These are phyloP conservation scores for Pythium monospermum DNA, from an alignment of 352 stramenopile species.

Conservation along the genomic window DNA sequence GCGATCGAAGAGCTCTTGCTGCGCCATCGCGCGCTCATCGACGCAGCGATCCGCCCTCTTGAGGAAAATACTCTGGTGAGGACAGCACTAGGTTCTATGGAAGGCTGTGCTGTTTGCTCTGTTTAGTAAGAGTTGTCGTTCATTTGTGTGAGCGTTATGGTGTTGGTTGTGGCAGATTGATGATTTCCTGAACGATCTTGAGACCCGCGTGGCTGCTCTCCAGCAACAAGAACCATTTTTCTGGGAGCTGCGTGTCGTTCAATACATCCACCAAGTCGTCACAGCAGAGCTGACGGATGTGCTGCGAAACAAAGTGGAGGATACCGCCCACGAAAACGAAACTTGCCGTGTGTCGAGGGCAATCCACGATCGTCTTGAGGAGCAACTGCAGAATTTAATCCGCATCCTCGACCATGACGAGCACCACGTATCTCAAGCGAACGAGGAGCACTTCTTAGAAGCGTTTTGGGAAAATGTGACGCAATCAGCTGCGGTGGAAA, in stretches of 20 bases:
- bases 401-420: not conserved
- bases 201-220: slow-evolving; percentile 25
- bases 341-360: not conserved
- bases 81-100: not conserved
- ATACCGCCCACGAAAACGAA: not conserved
- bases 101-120: too few relatives aligned
- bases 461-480: slow-evolving; percentile 5
- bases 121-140: not conserved
- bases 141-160: not conserved
- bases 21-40: slow-evolving; percentile 31
- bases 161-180: slow-evolving; percentile 11
- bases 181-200: slow-evolving; percentile 22
- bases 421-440: not conserved
- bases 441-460: slow-evolving; percentile 2
- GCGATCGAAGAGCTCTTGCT: slow-evolving; percentile 47
- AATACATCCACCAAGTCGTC: slow-evolving; percentile 27
- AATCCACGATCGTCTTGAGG: not conserved
- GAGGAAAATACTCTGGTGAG: slow-evolving; percentile 30
- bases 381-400: slow-evolving; percentile 3
- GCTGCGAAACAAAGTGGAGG: not conserved
- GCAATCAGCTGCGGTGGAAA: not conserved
- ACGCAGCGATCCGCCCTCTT: slow-evolving; percentile 28
- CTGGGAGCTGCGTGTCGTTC: slow-evolving; percentile 46
- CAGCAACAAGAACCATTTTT: slow-evolving; percentile 37
- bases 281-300: slow-evolving; percentile 14